Base-by-base conservation (phyloP, 768 basidiomycete genomes). In the Amanita inopinata region DNA sequence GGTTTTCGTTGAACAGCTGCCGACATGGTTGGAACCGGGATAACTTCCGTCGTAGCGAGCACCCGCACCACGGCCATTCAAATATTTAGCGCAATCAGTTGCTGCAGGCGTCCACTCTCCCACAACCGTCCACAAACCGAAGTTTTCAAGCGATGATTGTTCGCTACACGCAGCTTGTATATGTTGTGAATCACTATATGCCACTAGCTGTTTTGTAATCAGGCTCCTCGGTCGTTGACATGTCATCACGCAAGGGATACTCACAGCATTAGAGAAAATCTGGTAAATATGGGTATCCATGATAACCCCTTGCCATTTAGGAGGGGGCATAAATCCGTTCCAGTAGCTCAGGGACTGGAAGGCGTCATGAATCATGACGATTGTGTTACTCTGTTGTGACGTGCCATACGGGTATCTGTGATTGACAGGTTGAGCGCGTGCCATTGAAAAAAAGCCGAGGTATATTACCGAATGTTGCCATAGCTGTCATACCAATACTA, bases 101-200 rank as follows among this genome's bases (percentile, higher is more conserved):
- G 71, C 62, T 2, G 83, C 83, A 2, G 85, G 73, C 1, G 83
- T 78, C 80, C 86, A 96, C 63, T 96, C 91, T 31, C 91, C 90
- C 18, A 91, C 87, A 33, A 91, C 67, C 11, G 76, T 70, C 90
- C 87, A 90, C 19, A 92, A 70, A 28, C 74, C 69, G 50, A 77
- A 79, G 14, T 54, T 51, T 0, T 71, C 55, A 4, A 89, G 67
- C 0, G 62, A 52, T 7, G 64, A 60, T 9, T 61, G 66, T 27
- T 62, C 56, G 37, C 49, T 49, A 52, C 87, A 90, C 3, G 80
- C 83, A 2, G 67, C 54, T 36, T 60, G 48, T 30, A 88, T 83
- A 51, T 87, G 84, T 38, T 79, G 59, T 19, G 64, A 52, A 40
- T 74, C 50, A 35, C 61, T 62, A 24, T 46, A 46, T 32, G 23